Base-by-base conservation (phyloP, 31 red algal species). In the Bonnemaisonia californica region DNA sequence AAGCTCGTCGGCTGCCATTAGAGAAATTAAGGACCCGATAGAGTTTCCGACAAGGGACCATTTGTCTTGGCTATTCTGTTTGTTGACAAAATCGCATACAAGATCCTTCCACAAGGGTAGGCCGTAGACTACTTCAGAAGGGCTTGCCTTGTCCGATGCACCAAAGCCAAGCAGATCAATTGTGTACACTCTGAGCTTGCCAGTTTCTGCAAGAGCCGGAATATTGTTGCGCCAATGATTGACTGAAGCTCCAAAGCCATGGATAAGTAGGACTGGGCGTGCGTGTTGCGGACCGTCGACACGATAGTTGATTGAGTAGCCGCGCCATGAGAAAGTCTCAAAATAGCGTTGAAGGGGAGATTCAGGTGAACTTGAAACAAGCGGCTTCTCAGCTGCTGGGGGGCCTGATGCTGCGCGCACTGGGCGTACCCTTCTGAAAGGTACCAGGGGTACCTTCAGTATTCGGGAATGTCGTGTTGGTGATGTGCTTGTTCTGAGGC, bases 111-210 rank as follows among this genome's bases (percentile, higher is more conserved):
- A 98, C 47, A 93, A 61, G 33, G 86, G 77, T 27, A 98, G 68
- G 40, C 81, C 71, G 62, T 98, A 98, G 28, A 66, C 26, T 12
- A 85, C 75, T 19, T 73, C 34, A 18, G 38, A 73, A 5, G 80
- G 85, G 36, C 59, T 79, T 9, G 96, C 75, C 58, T 98, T 98
- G 48, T 80, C 84, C 21, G 87, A 92, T 12, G 59, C 82, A 39
- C 96, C 96, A 74, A 98, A 95, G 32, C 96, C 96, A 36, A 98
- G 66, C 64, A 98, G 80, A 62, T 98, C 96, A 37, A 98, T 82
- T 30, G 92, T 84, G 81, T 90, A 98, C 16, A 97, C 95, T 3
- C 69, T 73, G 23, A 77, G 42, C 30, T 81, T 71, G 2, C 81
- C 95, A 2, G 80, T 69, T 13, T 82, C 76, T 12, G 89, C 85